phyloP scores from a whole-genome alignment of 2,329 filamentous ascomycete species.

The Venturia carpophila region DNA sequence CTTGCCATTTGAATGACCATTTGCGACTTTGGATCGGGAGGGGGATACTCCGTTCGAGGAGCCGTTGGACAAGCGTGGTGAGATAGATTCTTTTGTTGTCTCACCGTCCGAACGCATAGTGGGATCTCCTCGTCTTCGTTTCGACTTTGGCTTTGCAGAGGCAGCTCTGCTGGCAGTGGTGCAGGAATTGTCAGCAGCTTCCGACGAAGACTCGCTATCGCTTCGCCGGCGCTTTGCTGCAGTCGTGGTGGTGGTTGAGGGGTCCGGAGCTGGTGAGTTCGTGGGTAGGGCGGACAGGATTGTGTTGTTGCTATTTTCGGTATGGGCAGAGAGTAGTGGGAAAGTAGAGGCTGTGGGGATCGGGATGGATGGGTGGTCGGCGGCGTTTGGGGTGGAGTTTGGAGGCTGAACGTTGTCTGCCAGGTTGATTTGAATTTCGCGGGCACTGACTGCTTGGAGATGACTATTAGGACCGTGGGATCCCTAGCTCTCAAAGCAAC shows the following conservation, averaged over 20 bases:
- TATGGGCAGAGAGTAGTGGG: slow-evolving; percentile 26
- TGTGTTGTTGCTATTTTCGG: slow-evolving; percentile 21
- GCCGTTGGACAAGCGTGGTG: slow-evolving; percentile 33
- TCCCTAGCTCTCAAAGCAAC: slow-evolving; percentile 15
- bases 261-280: background rate
- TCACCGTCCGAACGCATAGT: slow-evolving; percentile 39
- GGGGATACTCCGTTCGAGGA: slow-evolving; percentile 31
- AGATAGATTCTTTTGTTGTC: slow-evolving; percentile 32
- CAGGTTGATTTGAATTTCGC: slow-evolving; percentile 44
- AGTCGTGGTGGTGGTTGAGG: slow-evolving; percentile 14
- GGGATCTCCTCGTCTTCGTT: slow-evolving; percentile 38
- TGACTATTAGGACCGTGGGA: background rate
- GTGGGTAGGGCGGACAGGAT: slow-evolving; percentile 21
- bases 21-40: slow-evolving; percentile 30
- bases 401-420: slow-evolving; percentile 60
- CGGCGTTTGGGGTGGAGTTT: slow-evolving; percentile 56
- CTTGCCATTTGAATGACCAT: slow-evolving; percentile 34
- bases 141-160: slow-evolving; percentile 26
- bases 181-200: slow-evolving; percentile 8
- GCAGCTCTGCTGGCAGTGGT: slow-evolving; percentile 18
- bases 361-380: slow-evolving; percentile 12
- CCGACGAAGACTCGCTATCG: slow-evolving; percentile 18
- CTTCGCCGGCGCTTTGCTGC: slow-evolving; percentile 27
- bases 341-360: slow-evolving; percentile 15
- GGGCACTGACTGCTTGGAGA: slow-evolving; percentile 10